These are phyloP conservation scores for Westerdykella aurantiaca DNA, from an alignment of 2,329 filamentous ascomycete species.

Conservation along the genomic window DNA sequence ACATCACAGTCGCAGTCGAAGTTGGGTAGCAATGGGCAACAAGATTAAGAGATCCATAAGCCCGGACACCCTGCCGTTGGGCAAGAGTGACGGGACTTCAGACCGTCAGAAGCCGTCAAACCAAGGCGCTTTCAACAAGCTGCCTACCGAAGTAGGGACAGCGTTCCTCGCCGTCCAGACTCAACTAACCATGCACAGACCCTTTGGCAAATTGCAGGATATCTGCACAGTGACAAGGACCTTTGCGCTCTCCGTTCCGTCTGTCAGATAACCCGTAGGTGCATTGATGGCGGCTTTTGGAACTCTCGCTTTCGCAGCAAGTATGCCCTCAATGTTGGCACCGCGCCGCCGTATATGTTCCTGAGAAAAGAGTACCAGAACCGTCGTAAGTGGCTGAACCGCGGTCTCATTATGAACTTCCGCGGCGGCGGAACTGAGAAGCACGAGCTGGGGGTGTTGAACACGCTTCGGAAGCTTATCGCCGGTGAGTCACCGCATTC, in stretches of 20 bases:
- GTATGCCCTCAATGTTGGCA: slow-evolving; percentile 35
- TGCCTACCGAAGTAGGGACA: slow-evolving; percentile 29
- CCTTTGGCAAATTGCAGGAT: slow-evolving; percentile 36
- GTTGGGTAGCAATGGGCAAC: no score
- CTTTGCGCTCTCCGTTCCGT: slow-evolving; percentile 38
- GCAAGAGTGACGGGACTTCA: not conserved
- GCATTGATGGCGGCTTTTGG: slow-evolving; percentile 46
- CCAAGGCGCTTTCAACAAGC: slow-evolving; percentile 23
- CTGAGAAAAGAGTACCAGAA: slow-evolving; percentile 36
- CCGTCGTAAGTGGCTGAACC: slow-evolving; percentile 18
- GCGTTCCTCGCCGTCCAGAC: not conserved
- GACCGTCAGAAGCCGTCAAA: slow-evolving; percentile 3
- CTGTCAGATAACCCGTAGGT: slow-evolving; percentile 37
- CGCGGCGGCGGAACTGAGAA: slow-evolving; percentile 10
- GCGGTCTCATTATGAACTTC: slow-evolving; percentile 14
- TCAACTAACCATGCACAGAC: slow-evolving; percentile 1
- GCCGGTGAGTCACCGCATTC: slow-evolving; percentile 33
- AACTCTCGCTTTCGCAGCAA: slow-evolving; percentile 37
- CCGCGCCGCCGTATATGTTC: slow-evolving; percentile 17
- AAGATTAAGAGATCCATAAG: no score
- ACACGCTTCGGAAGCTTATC: slow-evolving; percentile 40
- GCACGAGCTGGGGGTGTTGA: slow-evolving; percentile 32
- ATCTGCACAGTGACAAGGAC: slow-evolving; percentile 40
- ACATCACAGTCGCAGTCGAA: no score
- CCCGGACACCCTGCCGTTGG: no score